These are phyloP conservation scores for Anethum foeniculum DNA, from an alignment of 140 eudicot genomes.

Conservation along the genomic window DNA sequence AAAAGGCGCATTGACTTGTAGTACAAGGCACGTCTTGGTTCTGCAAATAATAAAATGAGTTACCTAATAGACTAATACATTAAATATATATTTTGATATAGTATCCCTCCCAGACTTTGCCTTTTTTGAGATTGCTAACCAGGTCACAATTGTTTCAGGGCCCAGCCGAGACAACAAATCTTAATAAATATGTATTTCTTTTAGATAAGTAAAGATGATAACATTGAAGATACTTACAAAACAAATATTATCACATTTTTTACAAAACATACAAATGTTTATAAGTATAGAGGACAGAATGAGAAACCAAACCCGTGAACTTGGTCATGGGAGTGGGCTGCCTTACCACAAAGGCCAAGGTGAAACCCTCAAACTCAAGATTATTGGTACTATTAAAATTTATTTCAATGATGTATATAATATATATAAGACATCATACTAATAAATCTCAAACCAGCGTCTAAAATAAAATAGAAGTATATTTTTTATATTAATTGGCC, in stretches of 20 bases:
- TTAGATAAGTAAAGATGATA: neutral
- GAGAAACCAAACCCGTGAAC: neutral
- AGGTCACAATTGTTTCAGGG: neutral
- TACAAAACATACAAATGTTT: neutral
- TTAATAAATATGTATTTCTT: neutral
- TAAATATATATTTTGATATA: neutral
- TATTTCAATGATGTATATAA: neutral
- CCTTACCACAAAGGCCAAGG: neutral
- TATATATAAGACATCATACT: neutral
- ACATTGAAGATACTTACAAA: neutral
- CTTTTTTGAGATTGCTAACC: neutral
- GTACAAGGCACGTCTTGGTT: constrained; percentile 74
- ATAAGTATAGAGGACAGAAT: neutral
- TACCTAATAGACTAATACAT: neutral
- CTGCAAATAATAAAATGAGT: constrained; percentile 39
- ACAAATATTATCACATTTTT: neutral
- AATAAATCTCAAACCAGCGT: neutral
- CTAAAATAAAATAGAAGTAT: neutral
- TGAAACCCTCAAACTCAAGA: neutral
- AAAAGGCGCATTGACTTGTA: constrained; percentile 62
- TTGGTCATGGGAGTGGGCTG: neutral
- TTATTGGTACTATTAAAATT: neutral
- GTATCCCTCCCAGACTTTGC: neutral
- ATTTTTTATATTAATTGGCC: neutral
- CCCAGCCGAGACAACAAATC: neutral